Conservation (phyloP, 148 eudicot species). For the Rhododendron molle region DNA sequence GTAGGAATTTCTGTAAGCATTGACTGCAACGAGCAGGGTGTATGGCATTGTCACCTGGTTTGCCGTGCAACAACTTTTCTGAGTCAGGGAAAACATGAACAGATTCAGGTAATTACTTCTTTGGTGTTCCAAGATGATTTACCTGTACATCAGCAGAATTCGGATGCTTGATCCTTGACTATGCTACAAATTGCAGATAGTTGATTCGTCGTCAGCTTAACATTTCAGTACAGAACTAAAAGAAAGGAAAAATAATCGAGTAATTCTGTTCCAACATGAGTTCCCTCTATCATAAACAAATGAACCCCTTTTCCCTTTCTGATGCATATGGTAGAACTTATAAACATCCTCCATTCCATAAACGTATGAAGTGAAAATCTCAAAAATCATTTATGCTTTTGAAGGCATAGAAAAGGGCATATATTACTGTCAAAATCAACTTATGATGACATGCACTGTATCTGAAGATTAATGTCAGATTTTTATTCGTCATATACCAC, state of each 20-base stretch:
- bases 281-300: background rate
- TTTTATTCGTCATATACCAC: background rate
- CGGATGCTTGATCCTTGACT: slow-evolving; percentile 62
- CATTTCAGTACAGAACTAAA: background rate
- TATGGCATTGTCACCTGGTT: background rate
- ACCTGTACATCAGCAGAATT: slow-evolving; percentile 83
- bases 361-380: background rate
- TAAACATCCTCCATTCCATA: background rate
- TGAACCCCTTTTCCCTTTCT: background rate
- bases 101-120: background rate
- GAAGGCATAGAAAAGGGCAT: background rate
- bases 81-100: background rate
- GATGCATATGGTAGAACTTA: background rate
- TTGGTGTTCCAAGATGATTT: slow-evolving; percentile 17
- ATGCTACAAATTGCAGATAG: slow-evolving; percentile 48
- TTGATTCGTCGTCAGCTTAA: slow-evolving; percentile 10
- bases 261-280: background rate
- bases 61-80: background rate
- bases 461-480: background rate
- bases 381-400: background rate
- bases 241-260: background rate
- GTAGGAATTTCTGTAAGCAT: background rate
- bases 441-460: background rate
- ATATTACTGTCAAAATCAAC: background rate
- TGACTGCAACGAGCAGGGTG: background rate